These are phyloP conservation scores for Lactarius vividus DNA, from an alignment of 768 basidiomycete species.

Conservation along the genomic window DNA sequence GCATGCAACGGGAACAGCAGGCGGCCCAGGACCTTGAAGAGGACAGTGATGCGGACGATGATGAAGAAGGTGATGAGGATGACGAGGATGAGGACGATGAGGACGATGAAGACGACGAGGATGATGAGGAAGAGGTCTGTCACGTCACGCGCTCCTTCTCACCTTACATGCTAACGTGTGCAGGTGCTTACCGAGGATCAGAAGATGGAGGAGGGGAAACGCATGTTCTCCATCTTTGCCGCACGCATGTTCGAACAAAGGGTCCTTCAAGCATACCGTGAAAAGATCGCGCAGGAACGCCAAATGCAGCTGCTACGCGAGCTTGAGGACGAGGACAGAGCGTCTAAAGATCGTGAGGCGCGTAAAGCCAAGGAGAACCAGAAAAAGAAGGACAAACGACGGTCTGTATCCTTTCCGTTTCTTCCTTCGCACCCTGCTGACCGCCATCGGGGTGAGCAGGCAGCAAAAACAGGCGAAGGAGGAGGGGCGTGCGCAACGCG, in stretches of 20 bases:
- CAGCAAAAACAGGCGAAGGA: constrained; percentile 92
- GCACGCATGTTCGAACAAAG: constrained; percentile 99
- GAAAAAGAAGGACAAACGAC: constrained; percentile 99
- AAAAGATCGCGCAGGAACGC: constrained; percentile 94
- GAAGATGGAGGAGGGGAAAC: constrained; percentile 98
- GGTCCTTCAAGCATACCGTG: constrained; percentile 93
- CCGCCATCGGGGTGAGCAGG: constrained; percentile 41
- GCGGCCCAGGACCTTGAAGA: constrained; percentile 45
- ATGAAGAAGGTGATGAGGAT: constrained; percentile 48
- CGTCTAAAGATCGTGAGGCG: constrained; percentile 80
- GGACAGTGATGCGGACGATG: constrained; percentile 50
- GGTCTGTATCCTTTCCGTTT: constrained; percentile 43
- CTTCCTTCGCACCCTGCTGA: constrained; percentile 19
- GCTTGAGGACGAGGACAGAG: constrained; percentile 92
- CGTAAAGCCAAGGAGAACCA: constrained; percentile 93
- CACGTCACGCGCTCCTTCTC: constrained; percentile 5
- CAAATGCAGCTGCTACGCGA: constrained; percentile 91
- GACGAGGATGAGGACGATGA: constrained; percentile 52
- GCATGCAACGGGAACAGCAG: constrained; percentile 87
- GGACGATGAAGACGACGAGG: constrained; percentile 52
- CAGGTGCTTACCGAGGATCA: constrained; percentile 91
- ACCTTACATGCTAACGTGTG: constrained; percentile 23
- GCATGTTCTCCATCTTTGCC: constrained; percentile 99
- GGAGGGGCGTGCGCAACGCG: constrained; percentile 78
- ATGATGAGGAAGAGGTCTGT: constrained; percentile 40